phyloP scores from a whole-genome alignment of 768 basidiomycete species.

The Rhodotorula diobovata region DNA sequence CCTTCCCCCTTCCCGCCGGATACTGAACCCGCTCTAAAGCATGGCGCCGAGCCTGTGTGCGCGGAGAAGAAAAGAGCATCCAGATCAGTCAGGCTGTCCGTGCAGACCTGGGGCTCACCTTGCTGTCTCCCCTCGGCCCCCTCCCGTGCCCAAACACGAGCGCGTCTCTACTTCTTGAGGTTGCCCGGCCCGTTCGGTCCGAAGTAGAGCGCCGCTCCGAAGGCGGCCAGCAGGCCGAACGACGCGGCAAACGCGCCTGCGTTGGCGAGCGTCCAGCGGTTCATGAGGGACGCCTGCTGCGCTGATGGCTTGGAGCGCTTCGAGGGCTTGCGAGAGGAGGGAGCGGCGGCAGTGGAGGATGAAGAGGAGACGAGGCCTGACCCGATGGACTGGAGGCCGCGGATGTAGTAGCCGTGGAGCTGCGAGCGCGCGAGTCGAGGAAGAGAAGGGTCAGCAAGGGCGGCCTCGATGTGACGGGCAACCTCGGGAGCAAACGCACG shows the following conservation, averaged over 20 bases:
- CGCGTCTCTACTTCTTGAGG: conserved; percentile 3
- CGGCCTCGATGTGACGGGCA: too few species aligned
- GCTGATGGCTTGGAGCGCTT: neutral
- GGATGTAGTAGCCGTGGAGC: conserved; percentile 27
- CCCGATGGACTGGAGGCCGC: conserved; percentile 34
- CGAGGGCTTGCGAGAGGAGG: neutral
- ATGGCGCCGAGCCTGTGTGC: conserved; percentile 30
- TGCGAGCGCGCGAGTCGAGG: neutral
- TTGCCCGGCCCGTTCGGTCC: conserved; percentile 38
- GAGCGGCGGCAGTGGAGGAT: neutral
- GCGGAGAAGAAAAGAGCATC: neutral
- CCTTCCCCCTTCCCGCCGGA: neutral
- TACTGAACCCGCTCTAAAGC: conserved; percentile 2
- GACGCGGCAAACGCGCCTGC: conserved; percentile 25
- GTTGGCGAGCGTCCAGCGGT: conserved; percentile 31
- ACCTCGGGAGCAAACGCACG: neutral
- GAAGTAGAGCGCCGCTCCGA: conserved; percentile 38
- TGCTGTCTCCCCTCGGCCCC: neutral
- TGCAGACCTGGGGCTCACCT: neutral
- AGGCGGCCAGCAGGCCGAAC: conserved; percentile 27
- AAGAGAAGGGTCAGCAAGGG: too few species aligned
- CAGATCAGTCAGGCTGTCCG: conserved; percentile 38
- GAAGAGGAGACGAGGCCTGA: conserved; percentile 26
- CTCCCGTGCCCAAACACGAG: neutral
- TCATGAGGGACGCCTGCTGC: neutral